Evolutionary conservation across 148 eudicot genomes (phyloP), one percentile per base, ranked within the genome.

Genomic region (Amaranthus cruentus): DNA sequence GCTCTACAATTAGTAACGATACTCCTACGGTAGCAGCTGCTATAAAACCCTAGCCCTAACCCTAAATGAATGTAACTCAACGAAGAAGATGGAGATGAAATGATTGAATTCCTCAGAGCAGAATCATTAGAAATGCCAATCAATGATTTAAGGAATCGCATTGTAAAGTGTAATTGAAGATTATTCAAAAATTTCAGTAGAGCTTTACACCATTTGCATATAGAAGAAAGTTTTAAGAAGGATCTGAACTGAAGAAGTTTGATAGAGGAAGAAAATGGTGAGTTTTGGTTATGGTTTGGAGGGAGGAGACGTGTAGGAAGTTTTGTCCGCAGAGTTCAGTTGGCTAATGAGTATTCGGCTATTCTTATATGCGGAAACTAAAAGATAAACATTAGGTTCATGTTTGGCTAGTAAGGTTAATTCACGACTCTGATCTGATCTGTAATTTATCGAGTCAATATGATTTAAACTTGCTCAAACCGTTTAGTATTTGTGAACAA

Each of bases 1-100:
- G 96, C 97, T 84, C 93, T 86, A 71, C 97, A 89, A 57, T 79
- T 84, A 47, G 89, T 90, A 13, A 84, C 96, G 18, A 88, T 48
- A 57, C 74, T 76, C 75, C 95, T 83, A 46, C 18, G n/a, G 62
- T 38, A 12, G 15, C 49, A 12, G 52, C 7, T 10, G 13, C 3
- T 15, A 67, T 14, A 7, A n/a, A 84, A 83, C 78, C 84, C 83
- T 77, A 81, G 50, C 55, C 60, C 55, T 68, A 86, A 80, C 75
- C 85, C 83, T 78, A 79, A 58, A 64, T 77, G 13, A 47, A 44
- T 2, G 55, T 38, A 75, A 28, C 47, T 76, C 66, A n/a, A 28
- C 58, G 5, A 57, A 7, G 46, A 75, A 5, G 76, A 68, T 11
- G 71, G 10, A 21, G 78, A 72, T 10, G 75, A 80, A 44, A 53